A percentile compares a stretch with the other conserved stretches of the same genome.
These are phyloP conservation scores for Phaeosphaeria sp. DNA, from an alignment of 2,329 filamentous ascomycete genomes.

Conservation along the genomic window DNA sequence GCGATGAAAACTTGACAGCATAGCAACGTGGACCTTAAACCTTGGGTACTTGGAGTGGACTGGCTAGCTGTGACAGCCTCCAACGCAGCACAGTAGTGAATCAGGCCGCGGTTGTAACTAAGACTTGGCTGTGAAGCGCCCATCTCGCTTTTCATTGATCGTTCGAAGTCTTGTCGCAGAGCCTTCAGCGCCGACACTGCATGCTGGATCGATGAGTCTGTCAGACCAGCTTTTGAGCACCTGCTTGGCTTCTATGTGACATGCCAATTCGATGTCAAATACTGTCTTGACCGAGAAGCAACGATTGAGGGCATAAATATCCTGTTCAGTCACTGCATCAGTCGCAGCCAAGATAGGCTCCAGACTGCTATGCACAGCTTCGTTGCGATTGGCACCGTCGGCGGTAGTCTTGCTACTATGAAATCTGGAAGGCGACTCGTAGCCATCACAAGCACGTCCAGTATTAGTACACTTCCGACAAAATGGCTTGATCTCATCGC, in stretches of 20 bases:
- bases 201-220: conserved; percentile 43
- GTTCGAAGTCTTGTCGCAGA: conserved; percentile 50
- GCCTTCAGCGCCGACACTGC: conserved; percentile 39
- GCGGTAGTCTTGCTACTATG: conserved; percentile 11
- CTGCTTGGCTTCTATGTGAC: conserved; percentile 21
- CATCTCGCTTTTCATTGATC: conserved; percentile 28
- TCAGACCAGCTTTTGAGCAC: conserved; percentile 23
- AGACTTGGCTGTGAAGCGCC: conserved; percentile 35
- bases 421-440: conserved; percentile 23
- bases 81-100: conserved; percentile 54
- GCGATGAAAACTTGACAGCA: conserved; percentile 58
- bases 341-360: conserved; percentile 8
- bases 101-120: conserved; percentile 49
- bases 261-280: conserved; percentile 16
- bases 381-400: neutral
- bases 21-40: conserved; percentile 51
- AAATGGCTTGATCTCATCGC: conserved; percentile 26
- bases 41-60: conserved; percentile 37
- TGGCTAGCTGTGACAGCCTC: conserved; percentile 50
- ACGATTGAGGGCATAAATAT: conserved; percentile 22
- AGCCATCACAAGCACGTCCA: conserved; percentile 29
- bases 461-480: conserved; percentile 24
- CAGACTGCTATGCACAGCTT: neutral
- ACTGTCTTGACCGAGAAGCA: conserved; percentile 29
- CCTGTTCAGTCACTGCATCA: conserved; percentile 7